Percentiles rank a stretch among this genome's conserved stretches.
Conservation (phyloP, 306 rosid species). For the Herpetospermum pedunculosum region DNA sequence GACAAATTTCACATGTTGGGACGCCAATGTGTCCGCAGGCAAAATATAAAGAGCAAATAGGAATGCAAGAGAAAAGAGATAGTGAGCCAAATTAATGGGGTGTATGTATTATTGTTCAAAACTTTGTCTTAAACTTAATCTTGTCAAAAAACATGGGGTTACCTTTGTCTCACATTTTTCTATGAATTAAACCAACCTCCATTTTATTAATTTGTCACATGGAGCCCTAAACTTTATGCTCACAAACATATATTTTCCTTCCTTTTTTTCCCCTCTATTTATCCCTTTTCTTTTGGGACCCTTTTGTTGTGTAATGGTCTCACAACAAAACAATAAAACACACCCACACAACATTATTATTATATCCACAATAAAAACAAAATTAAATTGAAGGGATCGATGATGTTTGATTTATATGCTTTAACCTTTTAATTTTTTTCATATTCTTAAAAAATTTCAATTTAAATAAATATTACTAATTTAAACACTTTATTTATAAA, state of each 20-base stretch:
- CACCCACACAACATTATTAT: not conserved
- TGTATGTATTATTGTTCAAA: not conserved
- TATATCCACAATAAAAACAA: not conserved
- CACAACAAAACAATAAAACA: not conserved
- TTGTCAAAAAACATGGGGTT: not conserved
- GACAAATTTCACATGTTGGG: constrained; percentile 5
- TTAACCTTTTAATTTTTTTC: no score
- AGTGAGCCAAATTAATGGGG: not conserved
- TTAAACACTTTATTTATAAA: no score
- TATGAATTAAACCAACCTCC: not conserved
- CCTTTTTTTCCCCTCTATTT: not conserved
- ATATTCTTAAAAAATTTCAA: no score
- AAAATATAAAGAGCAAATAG: not conserved
- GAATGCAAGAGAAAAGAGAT: not conserved
- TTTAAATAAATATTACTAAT: no score
- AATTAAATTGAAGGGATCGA: not conserved
- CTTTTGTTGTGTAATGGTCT: not conserved
- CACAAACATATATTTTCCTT: not conserved
- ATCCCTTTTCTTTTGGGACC: constrained; percentile 1
- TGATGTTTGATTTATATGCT: not conserved
- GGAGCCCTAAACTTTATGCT: not conserved
- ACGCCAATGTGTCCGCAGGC: constrained; percentile 2
- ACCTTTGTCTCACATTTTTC: not conserved
- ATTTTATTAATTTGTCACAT: not conserved
- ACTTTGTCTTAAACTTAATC: constrained; percentile 1